Conservation (phyloP, 352 stramenopile genomes). For the Vaucheria bursata region DNA sequence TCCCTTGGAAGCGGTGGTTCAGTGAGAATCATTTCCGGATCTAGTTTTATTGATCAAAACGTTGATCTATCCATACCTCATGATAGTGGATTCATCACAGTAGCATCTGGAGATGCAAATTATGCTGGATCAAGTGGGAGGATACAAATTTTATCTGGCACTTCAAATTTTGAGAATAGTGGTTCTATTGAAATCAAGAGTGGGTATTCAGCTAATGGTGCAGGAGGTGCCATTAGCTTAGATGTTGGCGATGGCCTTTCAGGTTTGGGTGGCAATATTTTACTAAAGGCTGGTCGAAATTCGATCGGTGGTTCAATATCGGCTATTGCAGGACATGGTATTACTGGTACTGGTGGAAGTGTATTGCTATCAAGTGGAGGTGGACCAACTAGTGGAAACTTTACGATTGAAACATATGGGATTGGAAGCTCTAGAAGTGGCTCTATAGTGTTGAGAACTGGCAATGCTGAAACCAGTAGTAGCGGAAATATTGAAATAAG, state of each 20-base stretch:
- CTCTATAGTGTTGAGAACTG: background rate
- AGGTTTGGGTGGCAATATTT: slow-evolving; percentile 22
- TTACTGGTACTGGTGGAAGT: slow-evolving; percentile 12
- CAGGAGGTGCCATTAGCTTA: slow-evolving; percentile 19
- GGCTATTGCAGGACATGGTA: background rate
- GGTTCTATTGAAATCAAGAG: slow-evolving; percentile 6
- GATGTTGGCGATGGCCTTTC: slow-evolving; percentile 3
- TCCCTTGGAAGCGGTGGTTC: background rate
- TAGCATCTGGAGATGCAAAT: background rate
- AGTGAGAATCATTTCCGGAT: background rate
- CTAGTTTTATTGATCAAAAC: no score
- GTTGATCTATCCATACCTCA: no score
- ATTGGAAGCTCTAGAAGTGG: background rate
- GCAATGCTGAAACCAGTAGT: background rate
- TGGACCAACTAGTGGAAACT: background rate
- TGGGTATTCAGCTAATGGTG: slow-evolving; percentile 14
- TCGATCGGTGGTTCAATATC: background rate
- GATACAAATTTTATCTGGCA: background rate
- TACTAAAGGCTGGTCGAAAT: slow-evolving; percentile 18
- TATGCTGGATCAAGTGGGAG: background rate
- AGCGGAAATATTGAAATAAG: background rate
- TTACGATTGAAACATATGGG: background rate
- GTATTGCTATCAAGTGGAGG: background rate
- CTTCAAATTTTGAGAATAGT: background rate
- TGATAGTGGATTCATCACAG: background rate